These are phyloP conservation scores for Ananas comosus DNA, from an alignment of 176 grass and related monocot genomes.

Conservation along the genomic window DNA sequence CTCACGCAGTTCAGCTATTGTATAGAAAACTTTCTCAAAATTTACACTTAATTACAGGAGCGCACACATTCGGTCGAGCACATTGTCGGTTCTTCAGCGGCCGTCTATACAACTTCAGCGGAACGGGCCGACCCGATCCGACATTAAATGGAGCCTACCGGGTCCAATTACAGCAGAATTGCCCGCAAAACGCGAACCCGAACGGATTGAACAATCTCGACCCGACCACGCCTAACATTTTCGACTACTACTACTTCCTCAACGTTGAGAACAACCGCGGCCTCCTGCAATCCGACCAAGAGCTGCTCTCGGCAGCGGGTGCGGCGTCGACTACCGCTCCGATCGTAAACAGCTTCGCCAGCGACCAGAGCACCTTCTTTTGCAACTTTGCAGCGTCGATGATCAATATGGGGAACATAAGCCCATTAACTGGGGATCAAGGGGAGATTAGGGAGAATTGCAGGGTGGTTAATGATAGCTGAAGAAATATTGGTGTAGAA, in stretches of 20 bases:
- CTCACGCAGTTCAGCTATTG: not conserved
- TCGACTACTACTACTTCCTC: slow-evolving; percentile 60
- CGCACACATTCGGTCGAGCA: slow-evolving; percentile 49
- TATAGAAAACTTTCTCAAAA: not conserved
- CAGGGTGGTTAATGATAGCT: slow-evolving; percentile 19
- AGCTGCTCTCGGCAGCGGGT: slow-evolving; percentile 30
- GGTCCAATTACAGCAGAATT: slow-evolving; percentile 12
- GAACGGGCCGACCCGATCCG: slow-evolving; percentile 35
- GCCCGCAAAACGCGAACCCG: slow-evolving; percentile 4
- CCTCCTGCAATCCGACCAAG: slow-evolving; percentile 45
- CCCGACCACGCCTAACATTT: slow-evolving; percentile 33
- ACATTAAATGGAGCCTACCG: slow-evolving; percentile 24
- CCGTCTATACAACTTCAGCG: slow-evolving; percentile 54
- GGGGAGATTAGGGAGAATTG: slow-evolving; percentile 43
- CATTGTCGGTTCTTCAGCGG: slow-evolving; percentile 32
- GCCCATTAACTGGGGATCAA: slow-evolving; percentile 14
- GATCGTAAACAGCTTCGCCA: slow-evolving; percentile 35
- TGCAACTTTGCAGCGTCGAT: slow-evolving; percentile 31
- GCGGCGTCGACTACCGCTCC: slow-evolving; percentile 22
- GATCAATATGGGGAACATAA: slow-evolving; percentile 61
- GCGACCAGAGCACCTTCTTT: slow-evolving; percentile 48
- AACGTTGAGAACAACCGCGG: slow-evolving; percentile 34
- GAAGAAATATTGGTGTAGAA: not conserved
- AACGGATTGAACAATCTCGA: slow-evolving; percentile 31
- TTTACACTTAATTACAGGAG: slow-evolving; percentile 22